Evolutionary conservation across 164 flowering plant species (phyloP).

Genomic region (Macadamia tetraphylla): DNA sequence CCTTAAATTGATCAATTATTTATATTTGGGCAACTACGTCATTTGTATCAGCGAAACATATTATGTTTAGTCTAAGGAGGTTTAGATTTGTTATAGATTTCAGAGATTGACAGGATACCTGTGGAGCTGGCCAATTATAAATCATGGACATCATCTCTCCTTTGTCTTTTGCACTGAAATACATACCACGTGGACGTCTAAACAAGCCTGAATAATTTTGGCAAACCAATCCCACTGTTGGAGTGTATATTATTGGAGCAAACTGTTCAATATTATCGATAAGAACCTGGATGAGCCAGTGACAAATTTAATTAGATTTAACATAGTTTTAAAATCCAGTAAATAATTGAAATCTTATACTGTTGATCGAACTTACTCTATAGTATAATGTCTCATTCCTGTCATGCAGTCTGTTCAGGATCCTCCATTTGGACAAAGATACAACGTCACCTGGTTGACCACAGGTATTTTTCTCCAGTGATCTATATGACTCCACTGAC

Average conservation of each 20-base stretch:
- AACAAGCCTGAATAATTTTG: constrained; percentile 94
- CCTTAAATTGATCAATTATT: too few species aligned
- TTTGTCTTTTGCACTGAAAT: constrained; percentile 96
- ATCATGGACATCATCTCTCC: constrained; percentile 99
- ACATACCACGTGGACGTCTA: constrained; percentile 99
- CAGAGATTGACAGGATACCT: constrained; percentile 38
- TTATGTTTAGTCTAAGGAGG: too few species aligned
- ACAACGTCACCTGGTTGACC: constrained; percentile 46
- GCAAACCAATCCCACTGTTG: constrained; percentile 96
- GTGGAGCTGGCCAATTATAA: constrained; percentile 87
- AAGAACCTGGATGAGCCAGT: constrained; percentile 58
- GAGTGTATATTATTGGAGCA: constrained; percentile 97
- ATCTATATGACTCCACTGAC: constrained; percentile 88
- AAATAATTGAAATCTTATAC: neutral
- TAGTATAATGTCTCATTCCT: constrained; percentile 97
- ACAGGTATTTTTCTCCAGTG: constrained; percentile 72
- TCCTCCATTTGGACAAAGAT: constrained; percentile 93
- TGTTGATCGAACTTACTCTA: constrained; percentile 50
- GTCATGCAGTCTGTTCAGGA: constrained; percentile 92
- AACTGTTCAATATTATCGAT: constrained; percentile 90
- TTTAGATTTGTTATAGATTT: too few species aligned
- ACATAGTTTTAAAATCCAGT: neutral
- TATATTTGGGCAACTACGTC: neutral
- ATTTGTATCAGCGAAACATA: neutral
- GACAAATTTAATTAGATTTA: constrained; percentile 3